Percentiles rank a stretch among this genome's conserved stretches.
These are phyloP conservation scores for Zymoseptoria ardabiliae DNA, from an alignment of 2,329 filamentous ascomycete genomes.

Conservation along the genomic window DNA sequence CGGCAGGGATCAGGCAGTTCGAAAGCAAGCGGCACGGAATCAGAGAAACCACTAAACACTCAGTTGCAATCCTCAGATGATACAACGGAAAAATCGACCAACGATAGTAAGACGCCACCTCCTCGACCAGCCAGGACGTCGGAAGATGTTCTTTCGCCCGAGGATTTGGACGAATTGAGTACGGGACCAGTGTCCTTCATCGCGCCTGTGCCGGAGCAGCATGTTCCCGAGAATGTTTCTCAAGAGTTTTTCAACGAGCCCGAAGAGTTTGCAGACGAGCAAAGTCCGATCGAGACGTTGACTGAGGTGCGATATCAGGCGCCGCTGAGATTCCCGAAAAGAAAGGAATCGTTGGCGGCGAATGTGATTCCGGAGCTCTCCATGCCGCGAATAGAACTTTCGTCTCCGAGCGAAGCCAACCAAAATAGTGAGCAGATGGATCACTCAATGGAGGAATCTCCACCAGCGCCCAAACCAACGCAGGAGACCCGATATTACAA, in stretches of 20 bases:
- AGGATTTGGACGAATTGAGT: conserved; percentile 23
- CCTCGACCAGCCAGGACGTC: conserved; percentile 25
- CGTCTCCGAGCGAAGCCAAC: conserved; percentile 14
- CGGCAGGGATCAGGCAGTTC: conserved; percentile 14
- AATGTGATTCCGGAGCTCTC: conserved; percentile 8
- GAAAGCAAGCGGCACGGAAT: neutral
- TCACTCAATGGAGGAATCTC: conserved; percentile 24
- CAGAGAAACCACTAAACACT: neutral
- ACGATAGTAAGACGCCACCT: conserved; percentile 20
- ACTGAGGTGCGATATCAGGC: conserved; percentile 16
- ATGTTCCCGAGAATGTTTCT: neutral
- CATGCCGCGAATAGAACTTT: conserved; percentile 1
- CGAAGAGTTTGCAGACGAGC: neutral
- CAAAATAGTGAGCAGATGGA: conserved; percentile 20
- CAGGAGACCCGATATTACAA: conserved; percentile 21
- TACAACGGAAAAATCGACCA: conserved; percentile 1
- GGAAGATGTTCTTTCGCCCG: conserved; percentile 23
- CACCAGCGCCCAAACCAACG: conserved; percentile 27
- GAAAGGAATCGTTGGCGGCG: neutral
- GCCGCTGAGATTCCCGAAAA: conserved; percentile 6
- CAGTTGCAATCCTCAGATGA: neutral
- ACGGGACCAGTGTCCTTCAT: conserved; percentile 18
- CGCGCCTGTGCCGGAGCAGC: conserved; percentile 4
- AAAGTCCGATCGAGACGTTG: neutral
- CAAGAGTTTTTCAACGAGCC: neutral